Conservation (phyloP, 257 asterid species). For the Solanum medicagineum region DNA sequence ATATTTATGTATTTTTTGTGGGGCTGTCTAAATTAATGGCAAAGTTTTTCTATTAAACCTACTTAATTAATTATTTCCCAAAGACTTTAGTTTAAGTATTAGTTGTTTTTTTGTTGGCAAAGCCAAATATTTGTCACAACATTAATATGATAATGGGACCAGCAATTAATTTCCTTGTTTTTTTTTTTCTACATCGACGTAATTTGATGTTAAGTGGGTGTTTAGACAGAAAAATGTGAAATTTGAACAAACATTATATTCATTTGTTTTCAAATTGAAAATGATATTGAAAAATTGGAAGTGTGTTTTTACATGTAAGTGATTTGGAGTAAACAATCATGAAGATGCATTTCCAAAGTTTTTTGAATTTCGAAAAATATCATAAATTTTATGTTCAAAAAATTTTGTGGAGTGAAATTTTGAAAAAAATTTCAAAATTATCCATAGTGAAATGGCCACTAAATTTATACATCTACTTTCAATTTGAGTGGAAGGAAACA, state of each 20-base stretch:
- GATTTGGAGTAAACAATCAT: background rate
- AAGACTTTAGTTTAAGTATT: background rate
- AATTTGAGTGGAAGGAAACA: too few species aligned
- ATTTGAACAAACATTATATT: too few species aligned
- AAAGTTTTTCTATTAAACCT: background rate
- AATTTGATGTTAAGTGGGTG: background rate
- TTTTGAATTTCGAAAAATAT: too few species aligned
- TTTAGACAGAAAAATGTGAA: background rate
- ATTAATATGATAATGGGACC: background rate
- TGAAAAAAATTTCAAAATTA: too few species aligned
- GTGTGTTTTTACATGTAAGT: background rate
- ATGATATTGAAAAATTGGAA: too few species aligned
- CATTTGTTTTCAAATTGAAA: too few species aligned
- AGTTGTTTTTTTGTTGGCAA: background rate
- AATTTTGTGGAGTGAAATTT: too few species aligned
- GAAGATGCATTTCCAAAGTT: background rate
- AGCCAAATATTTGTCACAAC: background rate
- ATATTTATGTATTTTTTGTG: background rate
- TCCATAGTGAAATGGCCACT: too few species aligned
- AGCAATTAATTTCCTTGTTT: background rate
- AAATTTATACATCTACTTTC: too few species aligned
- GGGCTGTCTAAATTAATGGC: background rate
- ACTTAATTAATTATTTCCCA: background rate
- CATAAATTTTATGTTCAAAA: too few species aligned
- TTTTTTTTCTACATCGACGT: background rate